phyloP scores from a whole-genome alignment of 2,329 filamentous ascomycete genomes.

The Talaromyces atroroseus region DNA sequence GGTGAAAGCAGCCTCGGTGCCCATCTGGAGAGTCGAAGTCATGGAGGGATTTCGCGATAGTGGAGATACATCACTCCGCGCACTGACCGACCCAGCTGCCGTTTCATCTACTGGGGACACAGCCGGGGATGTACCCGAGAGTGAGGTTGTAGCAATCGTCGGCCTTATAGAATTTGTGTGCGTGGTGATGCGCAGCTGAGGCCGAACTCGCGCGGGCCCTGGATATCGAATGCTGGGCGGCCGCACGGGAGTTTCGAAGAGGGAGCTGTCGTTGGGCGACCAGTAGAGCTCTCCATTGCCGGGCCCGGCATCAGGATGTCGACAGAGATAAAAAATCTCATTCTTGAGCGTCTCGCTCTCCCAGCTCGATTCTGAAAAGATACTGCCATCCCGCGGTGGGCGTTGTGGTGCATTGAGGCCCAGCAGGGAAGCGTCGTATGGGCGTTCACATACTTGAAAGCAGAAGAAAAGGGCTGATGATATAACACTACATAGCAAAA shows the following conservation, averaged over 20 bases:
- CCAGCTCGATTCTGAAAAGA: constrained; percentile 30
- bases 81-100: constrained; percentile 11
- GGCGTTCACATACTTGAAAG: constrained; percentile 32
- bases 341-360: constrained; percentile 34
- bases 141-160: constrained; percentile 19
- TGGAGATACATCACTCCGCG: constrained; percentile 19
- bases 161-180: constrained; percentile 23
- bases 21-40: constrained; percentile 20
- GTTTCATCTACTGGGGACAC: constrained; percentile 6
- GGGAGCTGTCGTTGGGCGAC: constrained; percentile 16
- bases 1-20: constrained; percentile 7
- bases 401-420: constrained; percentile 27
- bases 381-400: constrained; percentile 23
- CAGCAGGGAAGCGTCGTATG: constrained; percentile 34
- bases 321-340: constrained; percentile 34
- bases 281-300: constrained; percentile 21
- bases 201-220: constrained; percentile 23
- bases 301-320: constrained; percentile 29
- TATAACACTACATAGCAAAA: constrained; percentile 22
- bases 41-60: constrained; percentile 27
- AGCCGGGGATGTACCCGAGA: constrained; percentile 6
- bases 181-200: constrained; percentile 28
- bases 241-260: constrained; percentile 23
- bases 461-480: constrained; percentile 35
- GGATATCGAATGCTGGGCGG: constrained; percentile 30